Evolutionary conservation across 75 land plant genomes (phyloP).

Genomic region (Cunninghamia lanceolata): DNA sequence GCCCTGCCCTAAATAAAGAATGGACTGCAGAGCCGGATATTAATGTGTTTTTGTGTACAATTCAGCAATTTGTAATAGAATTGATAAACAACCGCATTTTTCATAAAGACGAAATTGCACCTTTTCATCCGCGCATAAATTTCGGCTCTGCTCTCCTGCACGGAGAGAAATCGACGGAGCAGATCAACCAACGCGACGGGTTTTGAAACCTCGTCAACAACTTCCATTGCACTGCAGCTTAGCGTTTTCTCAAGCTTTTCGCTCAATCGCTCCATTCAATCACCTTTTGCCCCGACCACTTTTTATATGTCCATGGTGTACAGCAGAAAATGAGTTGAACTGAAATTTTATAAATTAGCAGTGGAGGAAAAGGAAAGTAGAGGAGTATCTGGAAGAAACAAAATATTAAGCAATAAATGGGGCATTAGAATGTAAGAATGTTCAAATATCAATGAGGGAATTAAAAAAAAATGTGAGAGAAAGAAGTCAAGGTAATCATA

Average conservation of each 20-base stretch:
- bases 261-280: neutral
- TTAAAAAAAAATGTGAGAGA: too few relatives aligned
- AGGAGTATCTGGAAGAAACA: too few relatives aligned
- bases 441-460: too few relatives aligned
- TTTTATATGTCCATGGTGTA: neutral
- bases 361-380: too few relatives aligned
- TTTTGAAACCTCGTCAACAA: neutral
- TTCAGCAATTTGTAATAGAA: neutral
- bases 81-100: neutral
- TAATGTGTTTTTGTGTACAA: neutral
- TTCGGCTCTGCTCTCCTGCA: slow-evolving; percentile 63
- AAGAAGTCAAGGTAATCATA: too few relatives aligned
- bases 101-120: slow-evolving; percentile 18
- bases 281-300: neutral
- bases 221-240: slow-evolving; percentile 11
- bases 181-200: slow-evolving; percentile 27
- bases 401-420: too few relatives aligned
- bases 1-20: neutral
- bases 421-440: too few relatives aligned
- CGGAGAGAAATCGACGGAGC: slow-evolving; percentile 52
- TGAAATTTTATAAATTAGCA: neutral
- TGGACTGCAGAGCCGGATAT: neutral
- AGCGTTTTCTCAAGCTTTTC: neutral
- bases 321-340: neutral
- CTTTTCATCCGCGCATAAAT: slow-evolving; percentile 49